Evolutionary conservation across 2,329 filamentous ascomycete species (phyloP).

Genomic region (Dothidotthia symphoricarpi): DNA sequence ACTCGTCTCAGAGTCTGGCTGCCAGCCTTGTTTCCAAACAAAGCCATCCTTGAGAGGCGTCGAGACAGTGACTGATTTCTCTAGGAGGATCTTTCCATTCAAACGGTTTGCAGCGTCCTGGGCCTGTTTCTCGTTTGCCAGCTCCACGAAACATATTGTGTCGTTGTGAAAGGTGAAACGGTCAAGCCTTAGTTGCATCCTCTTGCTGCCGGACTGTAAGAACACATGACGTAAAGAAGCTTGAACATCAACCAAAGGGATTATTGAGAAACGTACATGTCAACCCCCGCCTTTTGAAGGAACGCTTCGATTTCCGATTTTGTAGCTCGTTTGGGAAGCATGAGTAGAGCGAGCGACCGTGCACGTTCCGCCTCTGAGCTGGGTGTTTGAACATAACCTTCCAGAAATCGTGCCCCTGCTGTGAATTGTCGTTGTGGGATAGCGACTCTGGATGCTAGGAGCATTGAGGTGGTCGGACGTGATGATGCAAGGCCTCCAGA

Average conservation of each 20-base stretch:
- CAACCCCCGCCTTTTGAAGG: conserved; percentile 13
- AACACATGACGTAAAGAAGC: conserved; percentile 8
- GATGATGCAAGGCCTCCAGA: conserved; percentile 11
- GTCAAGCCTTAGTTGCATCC: conserved; percentile 16
- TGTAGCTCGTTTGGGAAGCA: conserved; percentile 7
- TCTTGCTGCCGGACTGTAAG: conserved; percentile 12
- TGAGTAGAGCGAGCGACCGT: conserved; percentile 12
- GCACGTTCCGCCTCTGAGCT: conserved; percentile 7
- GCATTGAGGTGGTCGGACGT: conserved; percentile 11
- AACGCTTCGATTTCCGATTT: conserved; percentile 14
- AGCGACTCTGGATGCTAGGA: conserved; percentile 10
- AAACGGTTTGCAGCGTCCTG: conserved; percentile 7
- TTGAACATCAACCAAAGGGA: no score
- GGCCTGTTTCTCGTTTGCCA: conserved; percentile 18
- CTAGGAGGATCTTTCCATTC: conserved; percentile 1
- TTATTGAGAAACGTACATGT: conserved; percentile 29
- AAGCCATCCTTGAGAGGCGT: conserved; percentile 9
- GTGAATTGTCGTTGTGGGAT: conserved; percentile 12
- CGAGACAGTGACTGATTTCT: no score
- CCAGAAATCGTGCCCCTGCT: conserved; percentile 6
- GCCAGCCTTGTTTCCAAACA: conserved; percentile 5
- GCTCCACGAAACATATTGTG: conserved; percentile 14
- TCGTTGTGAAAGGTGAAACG: conserved; percentile 20
- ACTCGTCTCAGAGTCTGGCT: neutral
- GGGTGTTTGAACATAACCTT: conserved; percentile 7